Conservation (phyloP, 140 eudicot genomes). For the Erigeron philadelphicus region DNA sequence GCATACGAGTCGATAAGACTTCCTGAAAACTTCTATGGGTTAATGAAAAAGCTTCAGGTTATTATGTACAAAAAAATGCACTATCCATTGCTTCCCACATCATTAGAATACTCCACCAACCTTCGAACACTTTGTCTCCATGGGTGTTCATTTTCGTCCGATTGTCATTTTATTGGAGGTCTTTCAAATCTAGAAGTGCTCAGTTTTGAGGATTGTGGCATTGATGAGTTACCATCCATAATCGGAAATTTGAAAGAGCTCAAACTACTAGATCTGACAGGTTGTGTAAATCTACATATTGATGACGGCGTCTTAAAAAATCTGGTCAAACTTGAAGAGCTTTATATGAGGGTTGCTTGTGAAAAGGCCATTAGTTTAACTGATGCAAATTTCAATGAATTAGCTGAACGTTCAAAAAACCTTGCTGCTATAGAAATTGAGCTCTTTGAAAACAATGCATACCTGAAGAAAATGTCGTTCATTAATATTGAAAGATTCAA, state of each 20-base stretch:
- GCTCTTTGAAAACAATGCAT: too few relatives aligned
- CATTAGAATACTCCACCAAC: background rate
- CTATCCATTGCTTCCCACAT: background rate
- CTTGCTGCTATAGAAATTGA: too few relatives aligned
- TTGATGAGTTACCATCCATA: background rate
- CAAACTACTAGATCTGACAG: background rate
- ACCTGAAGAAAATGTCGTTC: too few relatives aligned
- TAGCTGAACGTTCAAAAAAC: too few relatives aligned
- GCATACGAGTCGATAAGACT: background rate
- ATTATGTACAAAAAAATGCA: background rate
- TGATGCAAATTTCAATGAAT: too few relatives aligned
- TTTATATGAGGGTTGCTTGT: constrained; percentile 7
- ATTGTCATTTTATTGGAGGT: background rate
- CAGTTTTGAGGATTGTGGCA: background rate
- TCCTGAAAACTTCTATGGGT: background rate
- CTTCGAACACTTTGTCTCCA: constrained; percentile 2
- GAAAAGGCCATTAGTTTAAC: too few relatives aligned
- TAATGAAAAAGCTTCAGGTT: background rate
- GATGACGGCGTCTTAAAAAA: background rate
- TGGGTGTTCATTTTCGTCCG: background rate
- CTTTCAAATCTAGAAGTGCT: background rate
- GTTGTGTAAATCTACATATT: background rate
- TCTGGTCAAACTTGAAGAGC: constrained; percentile 5
- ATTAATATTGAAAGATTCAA: too few relatives aligned
- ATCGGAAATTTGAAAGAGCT: background rate